Conservation (phyloP, 2,329 filamentous ascomycete genomes). For the Onygenales sp. region DNA sequence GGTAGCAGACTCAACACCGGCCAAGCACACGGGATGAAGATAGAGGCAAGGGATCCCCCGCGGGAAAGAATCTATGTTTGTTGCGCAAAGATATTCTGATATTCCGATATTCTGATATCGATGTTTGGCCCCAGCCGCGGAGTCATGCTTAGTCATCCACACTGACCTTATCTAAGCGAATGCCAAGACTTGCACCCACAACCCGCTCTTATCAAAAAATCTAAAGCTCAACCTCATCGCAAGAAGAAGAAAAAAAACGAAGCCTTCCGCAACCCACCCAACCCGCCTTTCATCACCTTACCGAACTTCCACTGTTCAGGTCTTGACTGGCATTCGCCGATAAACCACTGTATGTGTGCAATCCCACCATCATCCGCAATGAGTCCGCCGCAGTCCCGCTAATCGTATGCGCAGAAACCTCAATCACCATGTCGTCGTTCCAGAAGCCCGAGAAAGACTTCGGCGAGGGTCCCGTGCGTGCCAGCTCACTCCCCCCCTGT, state of each 20-base stretch:
- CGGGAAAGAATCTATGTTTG: too few relatives aligned
- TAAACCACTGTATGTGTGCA: not conserved
- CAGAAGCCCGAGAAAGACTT: conserved; percentile 92
- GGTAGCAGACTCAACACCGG: too few relatives aligned
- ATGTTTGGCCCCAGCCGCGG: not conserved
- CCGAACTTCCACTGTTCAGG: conserved; percentile 66
- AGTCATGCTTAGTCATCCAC: conserved; percentile 8
- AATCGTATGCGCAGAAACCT: conserved; percentile 16
- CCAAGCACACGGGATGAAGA: too few relatives aligned
- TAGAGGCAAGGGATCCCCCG: too few relatives aligned
- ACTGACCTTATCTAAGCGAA: conserved; percentile 22
- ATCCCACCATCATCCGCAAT: not conserved
- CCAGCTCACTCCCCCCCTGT: not conserved
- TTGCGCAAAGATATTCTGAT: not conserved
- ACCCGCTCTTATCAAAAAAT: not conserved
- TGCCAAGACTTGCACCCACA: conserved; percentile 16
- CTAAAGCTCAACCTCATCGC: not conserved
- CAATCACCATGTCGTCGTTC: conserved; percentile 68
- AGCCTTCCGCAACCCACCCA: conserved; percentile 4
- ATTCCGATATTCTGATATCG: not conserved
- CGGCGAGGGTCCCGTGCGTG: conserved; percentile 72
- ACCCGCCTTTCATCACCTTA: conserved; percentile 65
- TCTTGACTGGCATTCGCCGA: conserved; percentile 56
- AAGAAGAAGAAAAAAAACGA: not conserved
- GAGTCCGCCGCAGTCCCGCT: conserved; percentile 11